phyloP scores from a whole-genome alignment of 352 stramenopile species.

The Discostella stelligera region DNA sequence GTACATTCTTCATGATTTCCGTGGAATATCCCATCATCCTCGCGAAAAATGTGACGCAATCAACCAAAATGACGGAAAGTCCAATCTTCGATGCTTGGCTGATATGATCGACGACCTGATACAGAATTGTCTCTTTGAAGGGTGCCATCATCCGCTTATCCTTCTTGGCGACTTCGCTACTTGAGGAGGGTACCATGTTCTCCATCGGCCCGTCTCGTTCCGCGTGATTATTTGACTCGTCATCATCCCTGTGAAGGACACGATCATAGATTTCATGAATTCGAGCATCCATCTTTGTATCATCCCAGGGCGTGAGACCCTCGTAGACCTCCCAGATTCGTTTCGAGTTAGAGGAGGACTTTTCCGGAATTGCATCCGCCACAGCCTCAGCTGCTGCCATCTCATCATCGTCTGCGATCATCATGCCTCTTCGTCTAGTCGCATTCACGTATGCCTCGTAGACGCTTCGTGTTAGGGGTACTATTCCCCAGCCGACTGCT shows the following conservation, averaged over 20 bases:
- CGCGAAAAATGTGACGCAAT: constrained; percentile 20
- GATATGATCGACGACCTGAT: constrained; percentile 44
- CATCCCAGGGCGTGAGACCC: constrained; percentile 30
- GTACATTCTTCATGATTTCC: constrained; percentile 17
- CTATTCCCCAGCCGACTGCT: constrained; percentile 30
- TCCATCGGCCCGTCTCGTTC: background rate
- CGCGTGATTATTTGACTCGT: background rate
- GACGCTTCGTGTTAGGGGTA: constrained; percentile 12
- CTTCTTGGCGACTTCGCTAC: background rate
- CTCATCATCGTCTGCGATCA: background rate
- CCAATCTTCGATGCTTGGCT: constrained; percentile 39
- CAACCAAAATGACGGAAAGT: constrained; percentile 23
- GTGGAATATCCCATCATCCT: constrained; percentile 35
- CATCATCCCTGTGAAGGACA: background rate
- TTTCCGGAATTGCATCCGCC: background rate
- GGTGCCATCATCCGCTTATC: constrained; percentile 5
- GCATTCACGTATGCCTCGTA: constrained; percentile 32
- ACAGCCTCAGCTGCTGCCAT: background rate
- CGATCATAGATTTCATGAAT: constrained; percentile 7
- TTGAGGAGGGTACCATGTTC: background rate
- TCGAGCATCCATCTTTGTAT: constrained; percentile 23
- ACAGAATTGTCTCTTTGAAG: constrained; percentile 29
- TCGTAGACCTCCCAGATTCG: constrained; percentile 17
- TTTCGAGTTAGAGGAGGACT: constrained; percentile 3
- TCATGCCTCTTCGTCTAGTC: constrained; percentile 1